These are phyloP conservation scores for Penicillium verhagenii DNA, from an alignment of 495 filamentous ascomycete genomes.

Conservation along the genomic window DNA sequence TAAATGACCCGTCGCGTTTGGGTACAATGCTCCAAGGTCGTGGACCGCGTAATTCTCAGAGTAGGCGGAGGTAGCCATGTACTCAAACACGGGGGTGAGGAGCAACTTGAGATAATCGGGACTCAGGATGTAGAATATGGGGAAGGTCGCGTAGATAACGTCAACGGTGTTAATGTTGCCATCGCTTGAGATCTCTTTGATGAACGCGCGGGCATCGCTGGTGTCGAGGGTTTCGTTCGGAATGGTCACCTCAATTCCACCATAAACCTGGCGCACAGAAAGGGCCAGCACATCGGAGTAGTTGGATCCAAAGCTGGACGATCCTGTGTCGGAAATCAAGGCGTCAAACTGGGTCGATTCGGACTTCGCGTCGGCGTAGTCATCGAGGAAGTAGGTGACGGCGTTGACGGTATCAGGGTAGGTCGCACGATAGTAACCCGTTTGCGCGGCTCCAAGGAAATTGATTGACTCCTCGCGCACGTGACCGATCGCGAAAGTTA, in stretches of 20 bases:
- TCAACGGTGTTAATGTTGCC: slow-evolving; percentile 51
- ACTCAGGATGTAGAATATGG: slow-evolving; percentile 40
- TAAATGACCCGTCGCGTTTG: slow-evolving; percentile 43
- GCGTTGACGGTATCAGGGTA: slow-evolving; percentile 24
- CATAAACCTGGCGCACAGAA: slow-evolving; percentile 42
- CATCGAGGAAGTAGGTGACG: slow-evolving; percentile 38
- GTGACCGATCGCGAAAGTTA: slow-evolving; percentile 47
- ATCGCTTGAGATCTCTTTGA: slow-evolving; percentile 51
- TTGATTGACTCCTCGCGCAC: slow-evolving; percentile 38
- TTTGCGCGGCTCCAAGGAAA: slow-evolving; percentile 38
- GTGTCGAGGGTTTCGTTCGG: slow-evolving; percentile 39
- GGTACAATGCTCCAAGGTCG: slow-evolving; percentile 37
- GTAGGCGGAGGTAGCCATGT: slow-evolving; percentile 34
- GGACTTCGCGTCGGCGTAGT: slow-evolving; percentile 35
- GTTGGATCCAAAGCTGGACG: slow-evolving; percentile 31
- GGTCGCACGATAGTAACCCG: slow-evolving; percentile 37
- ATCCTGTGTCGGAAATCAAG: slow-evolving; percentile 21
- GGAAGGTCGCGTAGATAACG: slow-evolving; percentile 42
- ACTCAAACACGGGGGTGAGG: slow-evolving; percentile 41
- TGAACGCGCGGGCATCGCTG: slow-evolving; percentile 36
- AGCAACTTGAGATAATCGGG: slow-evolving; percentile 42
- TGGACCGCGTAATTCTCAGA: slow-evolving; percentile 36
- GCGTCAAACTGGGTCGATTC: slow-evolving; percentile 32
- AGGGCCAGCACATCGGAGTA: slow-evolving; percentile 45
- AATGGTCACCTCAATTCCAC: slow-evolving; percentile 42